These are phyloP conservation scores for Dioscorea cayenensis DNA, from an alignment of 116 monocot genomes.

Conservation along the genomic window DNA sequence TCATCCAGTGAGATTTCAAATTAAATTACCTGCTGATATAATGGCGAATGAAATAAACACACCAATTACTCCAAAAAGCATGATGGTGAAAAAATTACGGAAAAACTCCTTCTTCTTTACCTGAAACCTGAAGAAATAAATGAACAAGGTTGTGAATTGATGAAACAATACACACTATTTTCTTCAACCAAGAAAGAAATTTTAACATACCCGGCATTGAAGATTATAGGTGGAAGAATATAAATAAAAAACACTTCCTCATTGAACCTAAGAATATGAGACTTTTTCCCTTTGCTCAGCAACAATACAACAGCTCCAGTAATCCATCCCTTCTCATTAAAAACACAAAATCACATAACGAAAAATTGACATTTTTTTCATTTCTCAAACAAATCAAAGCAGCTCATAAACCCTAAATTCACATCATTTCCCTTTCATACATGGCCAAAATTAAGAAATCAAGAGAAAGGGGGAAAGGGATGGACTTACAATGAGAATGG, in stretches of 20 bases:
- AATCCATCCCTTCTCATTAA: constrained; percentile 31
- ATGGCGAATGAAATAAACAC: constrained; percentile 58
- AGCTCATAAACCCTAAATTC: no score
- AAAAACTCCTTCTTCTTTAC: constrained; percentile 86
- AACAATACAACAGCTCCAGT: constrained; percentile 56
- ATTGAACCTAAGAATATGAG: constrained; percentile 75
- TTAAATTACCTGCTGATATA: constrained; percentile 55
- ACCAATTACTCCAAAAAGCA: constrained; percentile 64
- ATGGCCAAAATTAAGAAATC: not conserved
- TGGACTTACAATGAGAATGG: constrained; percentile 48
- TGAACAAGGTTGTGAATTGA: not conserved
- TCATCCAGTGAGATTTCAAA: not conserved
- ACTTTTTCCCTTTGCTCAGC: constrained; percentile 54
- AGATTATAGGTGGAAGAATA: constrained; percentile 82
- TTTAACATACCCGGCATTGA: constrained; percentile 74
- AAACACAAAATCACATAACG: not conserved
- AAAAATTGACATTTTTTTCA: not conserved
- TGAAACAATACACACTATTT: not conserved
- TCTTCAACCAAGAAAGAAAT: not conserved
- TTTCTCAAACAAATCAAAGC: no score
- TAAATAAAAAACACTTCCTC: constrained; percentile 79
- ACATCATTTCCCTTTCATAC: no score
- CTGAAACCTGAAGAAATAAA: constrained; percentile 46
- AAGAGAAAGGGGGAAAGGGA: not conserved
- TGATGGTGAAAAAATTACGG: constrained; percentile 65